Conservation (phyloP, 768 basidiomycete genomes). For the Suillus clintonianus region DNA sequence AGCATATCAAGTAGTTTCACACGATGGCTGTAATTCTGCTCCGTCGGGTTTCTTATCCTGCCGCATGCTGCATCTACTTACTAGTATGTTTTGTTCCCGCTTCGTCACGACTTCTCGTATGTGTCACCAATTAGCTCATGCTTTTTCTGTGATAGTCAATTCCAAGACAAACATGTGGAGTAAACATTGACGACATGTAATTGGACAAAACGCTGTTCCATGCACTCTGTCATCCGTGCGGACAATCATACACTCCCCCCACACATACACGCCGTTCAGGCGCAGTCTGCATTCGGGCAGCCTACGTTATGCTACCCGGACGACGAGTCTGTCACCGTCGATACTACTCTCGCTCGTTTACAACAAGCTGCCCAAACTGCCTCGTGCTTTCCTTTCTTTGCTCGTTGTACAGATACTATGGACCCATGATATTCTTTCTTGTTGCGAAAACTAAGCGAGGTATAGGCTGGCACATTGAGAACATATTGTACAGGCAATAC, state of each 20-base stretch:
- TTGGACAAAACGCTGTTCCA: not conserved
- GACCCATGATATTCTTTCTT: not conserved
- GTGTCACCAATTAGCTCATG: not conserved
- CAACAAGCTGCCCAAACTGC: not conserved
- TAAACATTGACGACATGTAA: not conserved
- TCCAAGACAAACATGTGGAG: too few relatives aligned
- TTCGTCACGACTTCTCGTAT: too few relatives aligned
- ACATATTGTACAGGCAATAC: not conserved
- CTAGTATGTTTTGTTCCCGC: too few relatives aligned
- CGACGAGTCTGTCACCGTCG: conserved; percentile 54
- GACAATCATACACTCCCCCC: not conserved
- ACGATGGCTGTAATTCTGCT: too few relatives aligned
- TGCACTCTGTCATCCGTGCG: not conserved
- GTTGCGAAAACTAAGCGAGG: not conserved
- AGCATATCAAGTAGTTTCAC: too few relatives aligned
- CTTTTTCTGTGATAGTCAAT: not conserved
- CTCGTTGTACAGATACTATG: not conserved
- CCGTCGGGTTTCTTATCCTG: too few relatives aligned
- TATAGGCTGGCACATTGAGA: not conserved
- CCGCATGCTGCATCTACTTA: too few relatives aligned
- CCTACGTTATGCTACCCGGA: conserved; percentile 58
- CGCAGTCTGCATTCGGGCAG: not conserved
- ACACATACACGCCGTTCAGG: not conserved
- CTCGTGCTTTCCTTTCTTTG: not conserved
- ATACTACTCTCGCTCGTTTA: conserved; percentile 49